A percentile compares a stretch with the other conserved stretches of the same genome.
These are phyloP conservation scores for Cornus kousa DNA, from an alignment of 148 eudicot species.

Conservation along the genomic window DNA sequence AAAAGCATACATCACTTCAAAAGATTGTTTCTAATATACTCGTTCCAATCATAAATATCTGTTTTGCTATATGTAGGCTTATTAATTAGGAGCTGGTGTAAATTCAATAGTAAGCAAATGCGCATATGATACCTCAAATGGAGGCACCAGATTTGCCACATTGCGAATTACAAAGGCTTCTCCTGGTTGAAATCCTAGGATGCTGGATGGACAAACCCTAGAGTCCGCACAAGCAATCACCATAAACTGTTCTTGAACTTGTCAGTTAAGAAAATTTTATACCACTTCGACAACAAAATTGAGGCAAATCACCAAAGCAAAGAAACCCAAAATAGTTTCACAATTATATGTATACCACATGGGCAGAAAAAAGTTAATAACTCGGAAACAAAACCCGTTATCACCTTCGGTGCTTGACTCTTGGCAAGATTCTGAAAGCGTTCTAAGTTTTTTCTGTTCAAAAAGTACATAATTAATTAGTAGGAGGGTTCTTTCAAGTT, in stretches of 20 bases:
- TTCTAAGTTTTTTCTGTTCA: constrained; percentile 63
- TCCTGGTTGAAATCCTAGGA: constrained; percentile 89
- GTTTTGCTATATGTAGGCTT: not conserved
- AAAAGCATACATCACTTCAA: not conserved
- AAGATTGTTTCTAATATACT: not conserved
- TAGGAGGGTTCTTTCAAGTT: too few species aligned
- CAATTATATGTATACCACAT: not conserved
- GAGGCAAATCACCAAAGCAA: constrained; percentile 5
- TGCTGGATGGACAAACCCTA: constrained; percentile 85
- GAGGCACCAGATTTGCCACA: constrained; percentile 91
- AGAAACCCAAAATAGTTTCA: not conserved
- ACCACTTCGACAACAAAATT: constrained; percentile 13
- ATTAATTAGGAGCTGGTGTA: not conserved
- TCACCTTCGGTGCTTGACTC: constrained; percentile 78
- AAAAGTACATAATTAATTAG: constrained; percentile 8
- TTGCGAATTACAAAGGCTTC: constrained; percentile 87
- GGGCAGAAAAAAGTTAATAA: not conserved
- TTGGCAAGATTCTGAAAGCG: constrained; percentile 67
- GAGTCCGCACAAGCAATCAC: constrained; percentile 99
- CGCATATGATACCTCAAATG: constrained; percentile 55
- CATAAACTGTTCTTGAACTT: constrained; percentile 60
- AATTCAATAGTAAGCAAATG: not conserved
- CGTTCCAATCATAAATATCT: not conserved
- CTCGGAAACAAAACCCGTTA: not conserved
- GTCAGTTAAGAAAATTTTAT: constrained; percentile 34